A percentile compares a stretch with the other conserved stretches of the same genome.
Evolutionary conservation across 2,329 filamentous ascomycete genomes (phyloP).

Genomic region (Tothia fuscella): DNA sequence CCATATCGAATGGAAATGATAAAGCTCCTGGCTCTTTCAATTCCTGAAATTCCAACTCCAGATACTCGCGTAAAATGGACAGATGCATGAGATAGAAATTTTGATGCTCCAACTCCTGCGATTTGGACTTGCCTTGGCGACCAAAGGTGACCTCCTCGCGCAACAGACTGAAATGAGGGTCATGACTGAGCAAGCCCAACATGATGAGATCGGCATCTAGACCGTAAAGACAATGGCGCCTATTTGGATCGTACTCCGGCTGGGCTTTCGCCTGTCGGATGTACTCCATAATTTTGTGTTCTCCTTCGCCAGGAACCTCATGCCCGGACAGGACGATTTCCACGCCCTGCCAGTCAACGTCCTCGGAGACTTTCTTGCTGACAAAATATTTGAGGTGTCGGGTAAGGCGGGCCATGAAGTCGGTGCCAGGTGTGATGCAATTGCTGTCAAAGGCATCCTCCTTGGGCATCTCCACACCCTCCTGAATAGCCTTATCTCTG

Average conservation of each 20-base stretch:
- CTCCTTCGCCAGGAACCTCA: conserved; percentile 93
- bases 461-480: conserved; percentile 86
- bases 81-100: conserved; percentile 97
- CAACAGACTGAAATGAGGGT: conserved; percentile 93
- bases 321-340: conserved; percentile 95
- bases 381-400: conserved; percentile 95
- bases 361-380: conserved; percentile 96
- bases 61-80: conserved; percentile 92
- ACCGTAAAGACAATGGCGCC: conserved; percentile 93
- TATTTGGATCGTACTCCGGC: conserved; percentile 80
- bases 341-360: conserved; percentile 93
- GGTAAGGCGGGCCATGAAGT: conserved; percentile 95
- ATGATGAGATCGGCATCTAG: conserved; percentile 97
- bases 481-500: conserved; percentile 78
- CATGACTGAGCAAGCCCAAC: conserved; percentile 91
- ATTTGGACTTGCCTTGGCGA: conserved; percentile 72
- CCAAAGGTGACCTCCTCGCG: conserved; percentile 98
- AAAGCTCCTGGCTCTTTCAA: conserved; percentile 62
- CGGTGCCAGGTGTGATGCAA: conserved; percentile 94
- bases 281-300: conserved; percentile 99
- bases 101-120: conserved; percentile 94
- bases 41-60: conserved; percentile 94
- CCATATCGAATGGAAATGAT: conserved; percentile 77
- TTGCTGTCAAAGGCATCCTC: conserved; percentile 98
- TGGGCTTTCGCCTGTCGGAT: conserved; percentile 96